Base-by-base conservation (phyloP, 176 grass and related monocot genomes). In the Alloteropsis semialata region DNA sequence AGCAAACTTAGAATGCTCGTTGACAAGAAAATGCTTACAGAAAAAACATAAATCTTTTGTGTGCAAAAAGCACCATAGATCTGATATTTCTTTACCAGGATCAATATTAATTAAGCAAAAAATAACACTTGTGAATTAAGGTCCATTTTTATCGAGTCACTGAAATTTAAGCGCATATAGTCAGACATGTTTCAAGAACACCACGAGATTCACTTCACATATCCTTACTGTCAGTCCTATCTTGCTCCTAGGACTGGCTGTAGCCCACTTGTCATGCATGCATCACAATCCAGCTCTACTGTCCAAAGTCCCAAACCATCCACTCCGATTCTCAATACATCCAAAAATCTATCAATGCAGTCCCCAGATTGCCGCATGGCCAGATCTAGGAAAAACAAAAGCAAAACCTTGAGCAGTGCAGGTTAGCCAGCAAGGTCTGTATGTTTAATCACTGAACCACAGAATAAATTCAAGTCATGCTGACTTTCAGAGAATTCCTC, bases 341-440 rank as follows among this genome's bases (percentile, higher is more conserved):
- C 82, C 87, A 85, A 76, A 70, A 85, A 70, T 84, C 54, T 89
- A 89, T 8, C 57, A 75, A 76, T 75, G 82, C 70, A 89, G 70
- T 55, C 87, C 87, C 62, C 76, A 85, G 87, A 89, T 89, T 36
- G 34, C 82, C 42, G 70, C 82, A 89, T 70, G 77, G 87, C 69
- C 82, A 80, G 77, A 85, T 89, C 87, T 89, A 89, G 82, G 87
- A 89, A 89, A 89, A 85, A 89, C 70, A 89, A 81, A 75, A 85
- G 69, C 63, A 75, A 75, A 89, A 89, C 51, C 87, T 89, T 89
- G 42, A 81, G 60, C 50, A 76, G 17, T 76, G 70, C 42, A 85
- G 25, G 71, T 85, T 85, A 89, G 70, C 77, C 63, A 85, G 51
- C 82, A 65, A 84, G 51, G 34, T 54, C 19, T 60, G 4, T 74